Conservation (phyloP, 2,329 filamentous ascomycete genomes). For the Trichocomaceae sp. region DNA sequence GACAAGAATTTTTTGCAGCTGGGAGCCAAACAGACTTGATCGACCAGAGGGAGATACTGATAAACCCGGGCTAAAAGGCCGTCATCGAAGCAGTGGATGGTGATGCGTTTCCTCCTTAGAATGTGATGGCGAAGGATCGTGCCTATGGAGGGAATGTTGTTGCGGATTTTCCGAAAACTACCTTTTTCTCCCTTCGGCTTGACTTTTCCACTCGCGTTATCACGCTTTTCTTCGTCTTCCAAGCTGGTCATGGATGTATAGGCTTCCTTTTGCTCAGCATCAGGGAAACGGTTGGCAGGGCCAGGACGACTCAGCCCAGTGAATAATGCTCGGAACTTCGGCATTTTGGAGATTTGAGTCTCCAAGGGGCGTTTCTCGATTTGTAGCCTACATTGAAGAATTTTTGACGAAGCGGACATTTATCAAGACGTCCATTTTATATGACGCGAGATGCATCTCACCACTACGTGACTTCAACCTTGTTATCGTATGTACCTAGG, state of each 20-base stretch:
- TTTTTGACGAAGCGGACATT: too few species aligned
- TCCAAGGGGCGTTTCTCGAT: too few species aligned
- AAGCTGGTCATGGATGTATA: background rate
- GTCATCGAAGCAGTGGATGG: slow-evolving; percentile 12
- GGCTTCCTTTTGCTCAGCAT: background rate
- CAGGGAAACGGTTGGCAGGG: background rate
- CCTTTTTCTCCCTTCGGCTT: too few species aligned
- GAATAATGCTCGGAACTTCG: background rate
- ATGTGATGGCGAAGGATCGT: background rate
- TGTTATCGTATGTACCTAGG: too few species aligned
- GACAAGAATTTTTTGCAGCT: slow-evolving; percentile 14
- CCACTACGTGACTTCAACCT: too few species aligned
- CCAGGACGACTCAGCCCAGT: background rate
- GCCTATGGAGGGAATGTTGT: background rate
- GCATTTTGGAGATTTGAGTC: too few species aligned
- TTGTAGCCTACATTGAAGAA: too few species aligned
- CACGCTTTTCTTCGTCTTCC: background rate
- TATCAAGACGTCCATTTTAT: too few species aligned
- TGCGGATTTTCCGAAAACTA: background rate
- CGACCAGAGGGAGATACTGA: slow-evolving; percentile 11
- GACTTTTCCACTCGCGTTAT: background rate
- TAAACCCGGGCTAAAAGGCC: slow-evolving; percentile 7
- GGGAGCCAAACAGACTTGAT: slow-evolving; percentile 15
- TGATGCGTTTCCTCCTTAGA: background rate
- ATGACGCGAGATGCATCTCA: too few species aligned